Evolutionary conservation across 2,329 filamentous ascomycete species (phyloP).

Genomic region (Penicillium sclerotiorum): DNA sequence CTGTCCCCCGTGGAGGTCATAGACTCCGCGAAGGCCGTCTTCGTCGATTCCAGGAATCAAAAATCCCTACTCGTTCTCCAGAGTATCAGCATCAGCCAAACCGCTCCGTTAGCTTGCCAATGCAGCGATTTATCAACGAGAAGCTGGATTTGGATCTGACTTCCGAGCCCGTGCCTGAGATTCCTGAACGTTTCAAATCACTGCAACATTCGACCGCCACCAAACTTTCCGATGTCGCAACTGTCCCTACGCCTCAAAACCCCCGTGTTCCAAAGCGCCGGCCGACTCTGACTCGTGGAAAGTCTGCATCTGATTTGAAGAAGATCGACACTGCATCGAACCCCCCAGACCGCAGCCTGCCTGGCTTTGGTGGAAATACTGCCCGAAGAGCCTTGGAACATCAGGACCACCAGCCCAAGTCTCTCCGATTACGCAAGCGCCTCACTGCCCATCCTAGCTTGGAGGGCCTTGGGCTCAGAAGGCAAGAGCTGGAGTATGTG

Average conservation of each 20-base stretch:
- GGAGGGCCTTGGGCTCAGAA: constrained; percentile 35
- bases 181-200: constrained; percentile 9
- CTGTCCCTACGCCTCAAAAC: constrained; percentile 9
- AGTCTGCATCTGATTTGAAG: constrained; percentile 21
- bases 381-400: constrained; percentile 21
- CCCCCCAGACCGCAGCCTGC: constrained; percentile 21
- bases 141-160: constrained; percentile 33
- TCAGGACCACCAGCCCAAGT: constrained; percentile 25
- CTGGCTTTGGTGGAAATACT: constrained; percentile 19
- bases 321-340: constrained; percentile 18
- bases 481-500: constrained; percentile 26
- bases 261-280: constrained; percentile 11
- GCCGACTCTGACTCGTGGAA: constrained; percentile 18
- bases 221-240: neutral
- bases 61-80: constrained; percentile 24
- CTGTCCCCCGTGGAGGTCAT: constrained; percentile 28
- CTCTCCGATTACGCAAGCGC: constrained; percentile 30
- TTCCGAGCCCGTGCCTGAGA: constrained; percentile 15
- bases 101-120: constrained; percentile 39
- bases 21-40: constrained; percentile 36
- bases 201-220: constrained; percentile 21
- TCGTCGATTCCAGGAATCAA: constrained; percentile 30
- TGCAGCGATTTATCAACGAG: constrained; percentile 46
- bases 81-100: constrained; percentile 29
- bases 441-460: constrained; percentile 36